Conservation (phyloP, 176 grass and related monocot genomes). For the Poa pratensis region DNA sequence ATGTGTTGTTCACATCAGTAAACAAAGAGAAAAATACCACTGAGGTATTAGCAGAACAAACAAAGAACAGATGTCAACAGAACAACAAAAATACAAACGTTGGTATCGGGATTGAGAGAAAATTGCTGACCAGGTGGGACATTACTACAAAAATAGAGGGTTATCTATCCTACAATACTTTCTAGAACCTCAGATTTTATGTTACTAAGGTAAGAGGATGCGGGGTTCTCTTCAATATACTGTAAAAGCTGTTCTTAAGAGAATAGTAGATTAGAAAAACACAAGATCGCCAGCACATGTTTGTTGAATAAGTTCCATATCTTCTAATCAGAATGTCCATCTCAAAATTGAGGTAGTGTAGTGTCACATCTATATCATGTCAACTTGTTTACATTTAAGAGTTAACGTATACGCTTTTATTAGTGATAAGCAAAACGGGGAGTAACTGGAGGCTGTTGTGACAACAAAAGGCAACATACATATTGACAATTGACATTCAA, state of each 20-base stretch:
- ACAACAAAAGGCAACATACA: conserved; percentile 3
- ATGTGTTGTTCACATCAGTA: not conserved
- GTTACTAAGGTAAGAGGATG: not conserved
- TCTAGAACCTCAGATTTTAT: not conserved
- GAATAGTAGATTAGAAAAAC: not conserved
- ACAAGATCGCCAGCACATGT: not conserved
- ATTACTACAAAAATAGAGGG: no score
- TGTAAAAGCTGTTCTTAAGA: not conserved
- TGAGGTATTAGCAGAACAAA: not conserved
- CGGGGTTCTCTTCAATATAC: not conserved
- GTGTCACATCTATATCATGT: not conserved
- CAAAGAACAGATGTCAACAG: conserved; percentile 28
- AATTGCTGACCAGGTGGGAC: no score
- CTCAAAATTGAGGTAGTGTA: not conserved
- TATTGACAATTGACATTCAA: no score
- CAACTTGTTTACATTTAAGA: conserved; percentile 15
- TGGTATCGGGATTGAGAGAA: no score
- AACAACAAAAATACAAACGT: no score
- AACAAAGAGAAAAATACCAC: not conserved
- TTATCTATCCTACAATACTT: not conserved
- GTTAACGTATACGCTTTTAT: not conserved
- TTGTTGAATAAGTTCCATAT: not conserved
- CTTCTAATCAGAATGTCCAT: no score
- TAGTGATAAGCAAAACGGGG: not conserved
- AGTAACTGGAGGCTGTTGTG: not conserved